phyloP scores from a whole-genome alignment of 2,329 filamentous ascomycete species.

The Epichloe sylvatica region DNA sequence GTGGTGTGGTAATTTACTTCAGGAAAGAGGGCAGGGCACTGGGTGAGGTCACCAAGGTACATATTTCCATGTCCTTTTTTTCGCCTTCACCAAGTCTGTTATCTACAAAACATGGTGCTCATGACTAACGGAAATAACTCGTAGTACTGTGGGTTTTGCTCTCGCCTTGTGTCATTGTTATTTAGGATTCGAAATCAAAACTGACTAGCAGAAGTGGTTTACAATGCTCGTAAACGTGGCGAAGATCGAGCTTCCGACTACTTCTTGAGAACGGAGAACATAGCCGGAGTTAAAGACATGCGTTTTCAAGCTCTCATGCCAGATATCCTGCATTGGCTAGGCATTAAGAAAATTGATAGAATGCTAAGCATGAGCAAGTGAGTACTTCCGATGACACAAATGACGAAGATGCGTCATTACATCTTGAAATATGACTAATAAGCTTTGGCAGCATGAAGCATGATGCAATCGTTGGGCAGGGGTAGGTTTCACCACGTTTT shows the following conservation, averaged over 20 bases:
- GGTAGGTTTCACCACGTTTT: conserved; percentile 25
- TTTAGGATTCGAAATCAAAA: conserved; percentile 7
- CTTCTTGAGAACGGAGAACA: conserved; percentile 95
- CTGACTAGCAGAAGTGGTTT: conserved; percentile 33
- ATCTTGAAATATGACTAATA: not conserved
- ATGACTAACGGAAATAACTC: not conserved
- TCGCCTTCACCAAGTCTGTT: no score
- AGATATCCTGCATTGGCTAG: conserved; percentile 93
- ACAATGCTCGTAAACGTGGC: conserved; percentile 71
- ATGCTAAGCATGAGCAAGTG: conserved; percentile 98
- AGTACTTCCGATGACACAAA: conserved; percentile 18
- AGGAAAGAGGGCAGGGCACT: conserved; percentile 90
- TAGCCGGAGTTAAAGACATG: conserved; percentile 94
- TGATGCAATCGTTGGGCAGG: conserved; percentile 74
- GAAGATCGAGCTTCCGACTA: conserved; percentile 77
- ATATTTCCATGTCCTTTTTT: conserved; percentile 8
- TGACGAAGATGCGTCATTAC: no score
- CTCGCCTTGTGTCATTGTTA: not conserved
- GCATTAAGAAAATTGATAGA: conserved; percentile 94
- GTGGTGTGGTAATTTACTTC: conserved; percentile 96
- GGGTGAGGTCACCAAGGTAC: conserved; percentile 87
- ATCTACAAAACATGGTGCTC: not conserved
- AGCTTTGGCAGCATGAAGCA: conserved; percentile 61
- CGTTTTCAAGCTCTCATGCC: conserved; percentile 97
- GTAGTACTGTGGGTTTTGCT: conserved; percentile 31